Conservation (phyloP, 2,329 filamentous ascomycete genomes). For the Pseudogymnoascus sp. region DNA sequence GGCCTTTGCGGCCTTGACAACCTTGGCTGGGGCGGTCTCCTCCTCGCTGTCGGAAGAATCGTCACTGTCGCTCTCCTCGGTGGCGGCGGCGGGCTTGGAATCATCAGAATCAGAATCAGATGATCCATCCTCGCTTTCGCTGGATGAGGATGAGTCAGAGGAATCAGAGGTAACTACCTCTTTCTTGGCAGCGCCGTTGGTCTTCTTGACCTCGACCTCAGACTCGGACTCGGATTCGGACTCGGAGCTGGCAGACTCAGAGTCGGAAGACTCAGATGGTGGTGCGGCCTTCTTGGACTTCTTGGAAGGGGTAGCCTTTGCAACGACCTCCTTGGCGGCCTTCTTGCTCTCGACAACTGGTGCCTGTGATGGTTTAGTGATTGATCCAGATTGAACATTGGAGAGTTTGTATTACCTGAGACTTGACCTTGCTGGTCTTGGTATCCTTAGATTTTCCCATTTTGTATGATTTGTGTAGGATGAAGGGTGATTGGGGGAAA, state of each 20-base stretch:
- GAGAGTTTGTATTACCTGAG: slow-evolving; percentile 44
- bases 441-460: slow-evolving; percentile 64
- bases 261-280: slow-evolving; percentile 35
- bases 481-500: slow-evolving; percentile 4
- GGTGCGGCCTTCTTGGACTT: slow-evolving; percentile 41
- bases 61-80: slow-evolving; percentile 22
- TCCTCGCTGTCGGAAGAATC: slow-evolving; percentile 30
- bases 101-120: slow-evolving; percentile 22
- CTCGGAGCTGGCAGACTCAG: slow-evolving; percentile 30
- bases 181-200: slow-evolving; percentile 25
- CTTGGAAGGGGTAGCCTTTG: slow-evolving; percentile 37
- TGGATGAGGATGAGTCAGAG: slow-evolving; percentile 27
- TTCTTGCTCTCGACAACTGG: slow-evolving; percentile 57
- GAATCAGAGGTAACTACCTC: slow-evolving; percentile 31
- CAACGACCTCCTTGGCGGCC: slow-evolving; percentile 51
- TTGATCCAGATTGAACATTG: slow-evolving; percentile 57
- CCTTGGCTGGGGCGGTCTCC: slow-evolving; percentile 22
- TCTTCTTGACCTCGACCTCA: slow-evolving; percentile 29
- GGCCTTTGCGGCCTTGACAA: slow-evolving; percentile 21
- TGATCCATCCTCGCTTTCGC: slow-evolving; percentile 13
- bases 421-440: slow-evolving; percentile 46
- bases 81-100: slow-evolving; percentile 23
- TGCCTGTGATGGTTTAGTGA: slow-evolving; percentile 60
- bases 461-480: slow-evolving; percentile 27
- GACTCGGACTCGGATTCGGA: slow-evolving; percentile 27